Evolutionary conservation across 345 rosid genomes (phyloP).

Genomic region (Salix arbutifolia): DNA sequence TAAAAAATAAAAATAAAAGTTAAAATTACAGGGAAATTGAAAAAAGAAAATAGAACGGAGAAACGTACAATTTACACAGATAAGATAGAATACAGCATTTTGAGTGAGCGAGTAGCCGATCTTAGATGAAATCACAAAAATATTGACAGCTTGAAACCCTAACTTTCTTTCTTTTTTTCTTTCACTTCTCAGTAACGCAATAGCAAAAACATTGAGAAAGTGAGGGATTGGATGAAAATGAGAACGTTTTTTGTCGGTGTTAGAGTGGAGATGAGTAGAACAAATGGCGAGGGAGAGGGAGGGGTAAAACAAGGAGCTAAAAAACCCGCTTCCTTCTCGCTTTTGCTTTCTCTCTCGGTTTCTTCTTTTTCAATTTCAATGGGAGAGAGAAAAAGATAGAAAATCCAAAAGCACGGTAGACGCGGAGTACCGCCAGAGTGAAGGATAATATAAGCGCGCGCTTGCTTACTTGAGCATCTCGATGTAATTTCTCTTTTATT

Average conservation of each 20-base stretch:
- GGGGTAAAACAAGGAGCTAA: background rate
- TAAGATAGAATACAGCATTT: background rate
- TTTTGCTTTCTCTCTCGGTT: background rate
- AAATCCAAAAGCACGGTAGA: slow-evolving; percentile 30
- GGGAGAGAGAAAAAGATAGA: background rate
- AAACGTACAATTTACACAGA: background rate
- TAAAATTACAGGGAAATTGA: background rate
- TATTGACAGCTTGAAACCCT: background rate
- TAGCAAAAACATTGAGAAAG: background rate
- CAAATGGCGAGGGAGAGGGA: background rate
- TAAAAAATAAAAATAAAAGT: background rate
- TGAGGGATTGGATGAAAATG: background rate
- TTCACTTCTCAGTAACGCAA: background rate
- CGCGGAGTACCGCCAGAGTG: slow-evolving; percentile 48
- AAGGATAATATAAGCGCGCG: background rate
- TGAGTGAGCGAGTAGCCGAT: slow-evolving; percentile 28
- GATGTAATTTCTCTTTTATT: background rate
- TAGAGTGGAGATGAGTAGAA: background rate
- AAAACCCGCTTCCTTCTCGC: background rate
- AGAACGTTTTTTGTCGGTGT: background rate
- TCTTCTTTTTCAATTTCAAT: background rate
- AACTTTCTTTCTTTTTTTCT: slow-evolving; percentile 9
- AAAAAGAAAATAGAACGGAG: background rate
- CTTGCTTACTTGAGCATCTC: background rate
- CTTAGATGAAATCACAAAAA: slow-evolving; percentile 20